Evolutionary conservation across 2,329 filamentous ascomycete genomes (phyloP).

Genomic region (Colletotrichum camelliae): DNA sequence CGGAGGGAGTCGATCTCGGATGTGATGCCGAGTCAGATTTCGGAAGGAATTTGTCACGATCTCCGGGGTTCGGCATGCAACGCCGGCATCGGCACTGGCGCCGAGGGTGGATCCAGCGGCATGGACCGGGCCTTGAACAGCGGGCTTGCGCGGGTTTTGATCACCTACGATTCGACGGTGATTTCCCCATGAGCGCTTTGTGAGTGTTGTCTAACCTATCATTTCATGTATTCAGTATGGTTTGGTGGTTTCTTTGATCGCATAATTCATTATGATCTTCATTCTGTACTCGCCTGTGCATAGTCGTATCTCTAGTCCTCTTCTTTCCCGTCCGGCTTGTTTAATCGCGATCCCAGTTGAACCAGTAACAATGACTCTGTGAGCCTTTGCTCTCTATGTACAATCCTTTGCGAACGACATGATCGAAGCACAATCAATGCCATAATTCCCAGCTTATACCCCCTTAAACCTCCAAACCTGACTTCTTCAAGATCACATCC

Average conservation of each 20-base stretch:
- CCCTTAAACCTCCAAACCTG: background rate
- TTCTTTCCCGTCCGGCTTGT: no score
- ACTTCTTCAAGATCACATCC: slow-evolving; percentile 25
- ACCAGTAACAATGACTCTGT: no score
- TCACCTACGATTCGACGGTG: accelerated
- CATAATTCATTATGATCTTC: background rate
- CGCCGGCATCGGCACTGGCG: background rate
- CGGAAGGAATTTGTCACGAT: slow-evolving; percentile 2
- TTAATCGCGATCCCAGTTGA: no score
- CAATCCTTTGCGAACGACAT: background rate
- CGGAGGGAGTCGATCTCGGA: background rate
- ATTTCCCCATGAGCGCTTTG: background rate
- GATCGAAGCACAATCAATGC: background rate
- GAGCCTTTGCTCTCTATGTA: background rate
- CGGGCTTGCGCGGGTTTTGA: background rate
- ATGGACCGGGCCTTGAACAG: background rate
- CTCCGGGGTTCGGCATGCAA: background rate
- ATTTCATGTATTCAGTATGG: accelerated
- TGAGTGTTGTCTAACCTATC: background rate
- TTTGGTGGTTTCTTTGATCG: background rate
- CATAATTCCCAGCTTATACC: background rate
- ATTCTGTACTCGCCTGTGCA: no score
- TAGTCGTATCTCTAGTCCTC: no score
- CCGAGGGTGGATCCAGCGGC: background rate
- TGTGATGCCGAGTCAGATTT: background rate